Evolutionary conservation across 345 rosid species (phyloP).

Genomic region (Litchi chinensis): DNA sequence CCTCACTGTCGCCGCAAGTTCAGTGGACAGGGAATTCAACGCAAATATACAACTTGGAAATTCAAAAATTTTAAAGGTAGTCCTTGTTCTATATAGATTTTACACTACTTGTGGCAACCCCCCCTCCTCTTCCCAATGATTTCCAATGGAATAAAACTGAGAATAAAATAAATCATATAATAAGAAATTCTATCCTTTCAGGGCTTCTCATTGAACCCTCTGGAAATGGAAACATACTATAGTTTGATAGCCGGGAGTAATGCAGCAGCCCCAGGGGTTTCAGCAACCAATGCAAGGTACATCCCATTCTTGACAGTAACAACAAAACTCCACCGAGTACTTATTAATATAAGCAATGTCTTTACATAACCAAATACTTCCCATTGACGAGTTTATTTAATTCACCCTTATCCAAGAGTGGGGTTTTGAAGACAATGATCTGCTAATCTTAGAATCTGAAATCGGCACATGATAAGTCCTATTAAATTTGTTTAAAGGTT

Average conservation of each 20-base stretch:
- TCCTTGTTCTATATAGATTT: neutral
- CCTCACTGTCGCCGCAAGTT: slow-evolving; percentile 51
- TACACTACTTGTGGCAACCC: slow-evolving; percentile 1
- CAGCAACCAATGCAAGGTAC: slow-evolving; percentile 50
- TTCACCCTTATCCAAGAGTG: neutral
- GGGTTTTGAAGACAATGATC: neutral
- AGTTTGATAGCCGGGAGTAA: slow-evolving; percentile 39
- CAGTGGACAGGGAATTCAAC: slow-evolving; percentile 43
- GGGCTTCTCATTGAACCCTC: slow-evolving; percentile 49
- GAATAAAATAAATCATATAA: neutral
- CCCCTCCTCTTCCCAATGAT: neutral
- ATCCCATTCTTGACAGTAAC: neutral
- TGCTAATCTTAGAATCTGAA: neutral
- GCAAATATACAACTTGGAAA: slow-evolving; percentile 35
- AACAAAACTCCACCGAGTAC: neutral
- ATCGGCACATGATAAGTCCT: neutral
- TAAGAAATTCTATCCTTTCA: slow-evolving; percentile 24
- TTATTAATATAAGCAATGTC: neutral
- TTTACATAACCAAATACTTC: neutral
- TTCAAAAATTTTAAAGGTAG: slow-evolving; percentile 35
- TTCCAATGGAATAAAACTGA: neutral
- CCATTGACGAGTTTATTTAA: neutral
- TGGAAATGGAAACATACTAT: slow-evolving; percentile 34
- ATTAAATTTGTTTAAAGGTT: neutral
- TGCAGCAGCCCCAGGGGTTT: slow-evolving; percentile 52